Base-by-base conservation (phyloP, 2,329 filamentous ascomycete genomes). In the Myriosclerotinia scirpicola region DNA sequence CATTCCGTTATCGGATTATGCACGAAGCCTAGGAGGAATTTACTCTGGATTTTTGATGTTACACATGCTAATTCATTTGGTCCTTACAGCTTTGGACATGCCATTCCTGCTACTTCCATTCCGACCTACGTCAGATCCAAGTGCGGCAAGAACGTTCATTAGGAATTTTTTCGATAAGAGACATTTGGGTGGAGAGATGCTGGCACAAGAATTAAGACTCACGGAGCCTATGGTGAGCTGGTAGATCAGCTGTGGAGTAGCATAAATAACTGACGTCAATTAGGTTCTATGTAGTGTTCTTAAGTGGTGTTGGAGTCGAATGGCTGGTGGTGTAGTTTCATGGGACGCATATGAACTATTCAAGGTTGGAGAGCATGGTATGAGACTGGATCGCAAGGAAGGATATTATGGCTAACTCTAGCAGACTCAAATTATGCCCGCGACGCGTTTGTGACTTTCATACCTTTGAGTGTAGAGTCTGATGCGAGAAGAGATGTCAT, bases 291-390 rank as follows among this genome's bases (percentile, higher is more conserved):
- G 93, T 71, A 95, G 93, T 74, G 93, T 97, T 53, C 84, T 95
- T 71, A 99, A 98, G 82, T 99, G 95, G 95, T 98, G 94, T 79
- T 99, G 95, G 95, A 93, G 92, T 77, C 87, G 95, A 79, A 82
- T 99, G 61, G 87, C 90, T 53, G 92, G 93, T 67, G 95, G 95
- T 75, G 88, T 99, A 17, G 93, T 99, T 46, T 93, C 92, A 67
- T 98, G 95, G 95, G 93, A 97, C 75, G 92, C 92, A 53, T 99
- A 99, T 76, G 93, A 98, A 77, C 85, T 96, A 30, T 99, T 99
- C 83, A 93, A 91, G 75, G 89, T 96, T 71, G 95, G 95, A 76
- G 95, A 99, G 81, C 87, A 90, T 82, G 93, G 93, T 96, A 85
- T 71, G 79, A 72, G 6, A 53, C n/a, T 58, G 4, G 3, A 8